phyloP scores from a whole-genome alignment of 2,329 filamentous ascomycete genomes.

The Fusarium hostae region DNA sequence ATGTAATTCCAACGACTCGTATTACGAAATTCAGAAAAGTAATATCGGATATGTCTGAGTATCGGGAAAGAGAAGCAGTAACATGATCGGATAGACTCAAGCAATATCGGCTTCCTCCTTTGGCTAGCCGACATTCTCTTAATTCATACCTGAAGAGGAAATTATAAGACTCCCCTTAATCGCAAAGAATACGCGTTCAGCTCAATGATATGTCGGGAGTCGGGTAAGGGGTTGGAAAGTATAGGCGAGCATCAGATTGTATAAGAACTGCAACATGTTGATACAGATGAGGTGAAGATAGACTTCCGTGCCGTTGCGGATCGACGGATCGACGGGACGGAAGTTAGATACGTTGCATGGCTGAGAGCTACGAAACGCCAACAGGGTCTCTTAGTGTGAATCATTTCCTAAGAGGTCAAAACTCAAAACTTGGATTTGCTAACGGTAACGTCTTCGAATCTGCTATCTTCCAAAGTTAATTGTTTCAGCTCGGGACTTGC shows the following conservation, averaged over 20 bases:
- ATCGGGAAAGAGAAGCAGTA: background rate
- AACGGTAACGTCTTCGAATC: background rate
- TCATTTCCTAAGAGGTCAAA: background rate
- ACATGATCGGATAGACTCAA: fast-evolving
- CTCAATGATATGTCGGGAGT: background rate
- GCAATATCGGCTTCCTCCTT: background rate
- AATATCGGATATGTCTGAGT: fast-evolving
- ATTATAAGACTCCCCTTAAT: background rate
- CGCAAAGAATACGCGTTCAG: background rate
- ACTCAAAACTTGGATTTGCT: background rate
- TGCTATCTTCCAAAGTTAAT: background rate
- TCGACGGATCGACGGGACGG: background rate
- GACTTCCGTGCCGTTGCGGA: background rate
- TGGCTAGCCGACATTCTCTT: background rate
- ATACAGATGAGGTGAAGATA: background rate
- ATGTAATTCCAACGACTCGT: fast-evolving
- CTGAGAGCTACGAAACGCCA: background rate
- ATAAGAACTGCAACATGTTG: background rate
- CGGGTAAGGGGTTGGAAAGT: background rate
- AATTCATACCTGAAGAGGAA: background rate
- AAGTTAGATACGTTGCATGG: background rate
- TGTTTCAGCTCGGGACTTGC: background rate
- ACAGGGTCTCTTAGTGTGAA: background rate
- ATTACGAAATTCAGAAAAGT: fast-evolving
- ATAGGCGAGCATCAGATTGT: background rate